Conservation (phyloP, 2,329 filamentous ascomycete species). For the Hirsutella minnesotensis region DNA sequence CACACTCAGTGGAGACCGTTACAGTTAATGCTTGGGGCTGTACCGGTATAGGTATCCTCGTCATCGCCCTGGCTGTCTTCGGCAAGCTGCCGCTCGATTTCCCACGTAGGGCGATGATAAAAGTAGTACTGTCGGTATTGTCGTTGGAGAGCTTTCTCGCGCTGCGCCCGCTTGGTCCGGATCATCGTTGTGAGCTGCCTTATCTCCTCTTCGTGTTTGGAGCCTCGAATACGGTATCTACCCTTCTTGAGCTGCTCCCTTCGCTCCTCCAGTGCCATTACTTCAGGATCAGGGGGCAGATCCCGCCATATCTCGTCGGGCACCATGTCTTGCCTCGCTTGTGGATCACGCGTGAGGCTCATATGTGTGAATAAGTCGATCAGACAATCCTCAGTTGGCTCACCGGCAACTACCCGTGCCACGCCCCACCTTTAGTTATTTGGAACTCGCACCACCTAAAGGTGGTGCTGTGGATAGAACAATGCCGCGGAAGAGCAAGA, state of each 20-base stretch:
- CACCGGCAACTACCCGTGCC: constrained; percentile 11
- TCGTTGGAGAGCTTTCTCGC: constrained; percentile 5
- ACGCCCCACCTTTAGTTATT: constrained; percentile 14
- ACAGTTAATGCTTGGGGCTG: neutral
- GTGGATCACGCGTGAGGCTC: constrained; percentile 13
- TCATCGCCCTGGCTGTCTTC: constrained; percentile 30
- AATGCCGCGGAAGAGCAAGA: no score
- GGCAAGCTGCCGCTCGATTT: constrained; percentile 11
- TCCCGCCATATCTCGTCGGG: constrained; percentile 13
- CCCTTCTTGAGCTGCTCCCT: constrained; percentile 10
- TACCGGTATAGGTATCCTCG: constrained; percentile 40
- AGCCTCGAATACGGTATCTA: constrained; percentile 9
- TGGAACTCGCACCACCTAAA: no score
- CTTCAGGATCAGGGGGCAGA: constrained; percentile 11
- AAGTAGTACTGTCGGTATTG: constrained; percentile 14
- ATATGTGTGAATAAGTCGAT: constrained; percentile 1
- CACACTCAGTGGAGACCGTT: neutral
- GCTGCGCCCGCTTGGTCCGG: constrained; percentile 8
- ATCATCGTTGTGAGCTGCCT: constrained; percentile 9
- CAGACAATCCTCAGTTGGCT: constrained; percentile 1
- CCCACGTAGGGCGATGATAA: constrained; percentile 10
- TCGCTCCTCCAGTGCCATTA: constrained; percentile 8
- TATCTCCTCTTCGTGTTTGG: constrained; percentile 11
- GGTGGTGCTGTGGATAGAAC: no score
- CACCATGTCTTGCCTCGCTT: constrained; percentile 13